A percentile compares a stretch with the other conserved stretches of the same genome.
Conservation (phyloP, 1,139 yeast genomes). For the Protomyces macrosporus region DNA sequence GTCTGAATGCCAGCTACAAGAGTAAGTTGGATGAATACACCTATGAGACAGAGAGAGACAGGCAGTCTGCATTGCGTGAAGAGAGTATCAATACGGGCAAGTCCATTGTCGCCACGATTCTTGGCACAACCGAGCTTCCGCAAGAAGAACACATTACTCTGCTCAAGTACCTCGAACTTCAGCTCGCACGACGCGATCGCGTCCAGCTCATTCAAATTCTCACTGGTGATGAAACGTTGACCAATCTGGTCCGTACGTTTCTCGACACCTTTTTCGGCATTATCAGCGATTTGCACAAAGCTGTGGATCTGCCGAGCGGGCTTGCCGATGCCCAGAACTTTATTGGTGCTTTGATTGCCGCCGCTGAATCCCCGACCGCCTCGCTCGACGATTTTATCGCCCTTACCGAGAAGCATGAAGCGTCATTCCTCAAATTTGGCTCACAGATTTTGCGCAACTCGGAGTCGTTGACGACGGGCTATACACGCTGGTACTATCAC, state of each 20-base stretch:
- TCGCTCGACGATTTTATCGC: background rate
- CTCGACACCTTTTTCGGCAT: conserved; percentile 23
- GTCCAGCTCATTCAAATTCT: conserved; percentile 21
- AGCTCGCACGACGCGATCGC: conserved; percentile 25
- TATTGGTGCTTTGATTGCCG: conserved; percentile 17
- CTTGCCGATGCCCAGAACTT: conserved; percentile 25
- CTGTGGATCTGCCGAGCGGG: conserved; percentile 24
- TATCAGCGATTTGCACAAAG: conserved; percentile 26
- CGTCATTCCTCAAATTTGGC: conserved; percentile 19
- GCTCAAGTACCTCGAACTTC: conserved; percentile 14
- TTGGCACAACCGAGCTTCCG: background rate
- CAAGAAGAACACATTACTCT: conserved; percentile 1
- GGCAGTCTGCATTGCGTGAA: conserved; percentile 9
- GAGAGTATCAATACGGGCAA: conserved; percentile 3
- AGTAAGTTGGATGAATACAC: conserved; percentile 1
- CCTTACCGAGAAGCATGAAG: conserved; percentile 16
- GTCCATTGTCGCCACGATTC: conserved; percentile 19
- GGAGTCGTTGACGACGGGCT: conserved; percentile 17
- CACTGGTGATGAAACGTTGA: conserved; percentile 25
- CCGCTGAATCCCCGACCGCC: conserved; percentile 1
- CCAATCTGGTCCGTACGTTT: conserved; percentile 16
- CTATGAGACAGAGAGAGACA: conserved; percentile 16
- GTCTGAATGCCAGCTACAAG: background rate
- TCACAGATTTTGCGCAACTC: conserved; percentile 17
- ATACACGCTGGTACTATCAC: conserved; percentile 26